phyloP scores from a whole-genome alignment of 805 yeast species.

The Brettanomyces sp. region DNA sequence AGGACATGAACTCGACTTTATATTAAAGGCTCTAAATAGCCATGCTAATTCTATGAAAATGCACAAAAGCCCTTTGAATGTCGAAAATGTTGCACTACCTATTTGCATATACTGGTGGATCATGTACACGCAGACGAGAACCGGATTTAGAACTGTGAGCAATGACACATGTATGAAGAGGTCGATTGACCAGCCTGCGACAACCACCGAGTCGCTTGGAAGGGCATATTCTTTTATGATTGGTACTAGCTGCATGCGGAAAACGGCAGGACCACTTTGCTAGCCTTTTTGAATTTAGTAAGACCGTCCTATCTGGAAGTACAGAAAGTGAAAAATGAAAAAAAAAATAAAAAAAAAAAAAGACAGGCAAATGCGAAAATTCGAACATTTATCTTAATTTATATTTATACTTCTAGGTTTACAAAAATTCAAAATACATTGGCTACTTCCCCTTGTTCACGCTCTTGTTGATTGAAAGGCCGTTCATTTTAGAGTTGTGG shows the following conservation, averaged over 20 bases:
- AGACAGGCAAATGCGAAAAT: too few relatives aligned
- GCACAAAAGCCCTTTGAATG: neutral
- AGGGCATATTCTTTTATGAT: neutral
- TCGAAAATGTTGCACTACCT: too few relatives aligned
- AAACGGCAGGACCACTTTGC: too few relatives aligned
- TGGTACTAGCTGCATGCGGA: too few relatives aligned
- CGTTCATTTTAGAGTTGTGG: slow-evolving; percentile 59
- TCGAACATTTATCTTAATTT: neutral
- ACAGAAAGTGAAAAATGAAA: too few relatives aligned
- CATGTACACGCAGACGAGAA: neutral
- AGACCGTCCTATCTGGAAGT: too few relatives aligned
- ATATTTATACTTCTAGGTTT: slow-evolving; percentile 6
- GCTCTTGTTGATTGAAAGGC: slow-evolving; percentile 56
- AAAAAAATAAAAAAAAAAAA: too few relatives aligned
- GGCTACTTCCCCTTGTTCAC: slow-evolving; percentile 37
- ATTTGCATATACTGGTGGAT: too few relatives aligned
- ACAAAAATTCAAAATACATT: neutral
- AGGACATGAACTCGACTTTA: neutral
- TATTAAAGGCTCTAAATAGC: slow-evolving; percentile 13
- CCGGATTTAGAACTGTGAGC: slow-evolving; percentile 8
- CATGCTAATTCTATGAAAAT: slow-evolving; percentile 11
- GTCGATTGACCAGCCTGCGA: slow-evolving; percentile 4
- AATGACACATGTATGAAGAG: slow-evolving; percentile 4
- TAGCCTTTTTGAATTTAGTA: too few relatives aligned
- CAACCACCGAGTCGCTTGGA: neutral